A percentile compares a stretch with the other conserved stretches of the same genome.
These are phyloP conservation scores for Grosmannia huntii DNA, from an alignment of 2,329 filamentous ascomycete species.

Conservation along the genomic window DNA sequence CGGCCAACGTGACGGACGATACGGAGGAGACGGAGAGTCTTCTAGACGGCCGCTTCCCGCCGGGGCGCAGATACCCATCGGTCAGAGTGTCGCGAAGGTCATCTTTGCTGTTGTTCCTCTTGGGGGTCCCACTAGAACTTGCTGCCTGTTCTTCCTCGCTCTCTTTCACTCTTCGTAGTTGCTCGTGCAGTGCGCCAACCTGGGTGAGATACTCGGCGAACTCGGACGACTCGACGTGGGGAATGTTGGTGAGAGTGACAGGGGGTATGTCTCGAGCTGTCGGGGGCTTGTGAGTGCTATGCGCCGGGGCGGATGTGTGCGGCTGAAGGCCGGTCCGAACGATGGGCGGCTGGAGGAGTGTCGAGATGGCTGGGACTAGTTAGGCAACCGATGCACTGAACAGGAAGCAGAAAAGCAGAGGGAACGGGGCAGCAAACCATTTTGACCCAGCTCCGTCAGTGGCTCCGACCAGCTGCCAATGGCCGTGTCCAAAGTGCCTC, in stretches of 20 bases:
- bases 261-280: constrained; percentile 85
- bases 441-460: constrained; percentile 62
- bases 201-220: constrained; percentile 79
- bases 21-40: constrained; percentile 35
- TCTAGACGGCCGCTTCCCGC: constrained; percentile 25
- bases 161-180: constrained; percentile 72
- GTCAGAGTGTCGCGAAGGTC: constrained; percentile 25
- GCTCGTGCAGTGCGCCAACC: constrained; percentile 79
- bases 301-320: constrained; percentile 55
- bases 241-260: constrained; percentile 79
- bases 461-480: constrained; percentile 42
- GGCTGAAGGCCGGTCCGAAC: constrained; percentile 77
- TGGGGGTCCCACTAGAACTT: constrained; percentile 21
- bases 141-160: constrained; percentile 49
- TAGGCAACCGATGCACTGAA: not conserved
- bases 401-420: not conserved
- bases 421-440: constrained; percentile 40
- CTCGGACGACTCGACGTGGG: constrained; percentile 62
- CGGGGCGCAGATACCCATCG: constrained; percentile 36
- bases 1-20: constrained; percentile 27
- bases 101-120: constrained; percentile 28
- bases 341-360: constrained; percentile 81
- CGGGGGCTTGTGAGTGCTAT: constrained; percentile 68
- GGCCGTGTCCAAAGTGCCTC: constrained; percentile 67
- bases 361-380: constrained; percentile 65